Evolutionary conservation across 768 basidiomycete species (phyloP), one percentile per base, ranked within the genome.

Genomic region (Lyophyllum decastes): DNA sequence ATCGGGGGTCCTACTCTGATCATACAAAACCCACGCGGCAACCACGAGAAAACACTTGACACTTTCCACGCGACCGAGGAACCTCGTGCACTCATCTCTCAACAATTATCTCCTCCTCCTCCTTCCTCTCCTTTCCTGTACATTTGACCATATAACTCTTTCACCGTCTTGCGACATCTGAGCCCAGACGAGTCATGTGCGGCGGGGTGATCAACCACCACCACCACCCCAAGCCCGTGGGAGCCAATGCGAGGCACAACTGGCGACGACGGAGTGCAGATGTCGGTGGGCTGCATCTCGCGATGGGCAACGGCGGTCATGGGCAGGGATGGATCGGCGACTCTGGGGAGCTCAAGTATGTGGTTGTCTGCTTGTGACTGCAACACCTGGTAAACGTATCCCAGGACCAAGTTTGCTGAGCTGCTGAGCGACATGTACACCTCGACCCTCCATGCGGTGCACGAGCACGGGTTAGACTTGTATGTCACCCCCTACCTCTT

Each of bases 281-380:
- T 72, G 82, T 92, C 43, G 95, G 95, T 12, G 95, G 94, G 30
- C 81, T 98, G 57, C 85, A 88, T 56, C 86, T 94, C 49, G 93
- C 94, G 0, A 82, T 90, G 49, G 78, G 75, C 56, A 83, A 82
- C 62, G 76, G 71, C 47, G 84, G 82, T 43, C 76, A 82, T 58
- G 88, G 91, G 25, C 82, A 85, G 65, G 89, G 89, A 35, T 89
- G 91, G 89, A 80, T 86, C 58, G 78, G 75, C 43, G 82, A 69
- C 66, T 74, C 49, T 63, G 82, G 64, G 48, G 76, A 70, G 73
- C 77, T 76, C 68, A 73, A 75, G 88, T 88, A 66, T 65, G 83
- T 73, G 50, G 54, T 27, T 38, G 33, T 60, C 64, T 57, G 52
- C 55, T 48, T 47, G 17, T 48, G 0, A 3, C 16, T 10, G 8